Conservation (phyloP, 1,284 basidiomycete species). For the Moniliophthora roreri region DNA sequence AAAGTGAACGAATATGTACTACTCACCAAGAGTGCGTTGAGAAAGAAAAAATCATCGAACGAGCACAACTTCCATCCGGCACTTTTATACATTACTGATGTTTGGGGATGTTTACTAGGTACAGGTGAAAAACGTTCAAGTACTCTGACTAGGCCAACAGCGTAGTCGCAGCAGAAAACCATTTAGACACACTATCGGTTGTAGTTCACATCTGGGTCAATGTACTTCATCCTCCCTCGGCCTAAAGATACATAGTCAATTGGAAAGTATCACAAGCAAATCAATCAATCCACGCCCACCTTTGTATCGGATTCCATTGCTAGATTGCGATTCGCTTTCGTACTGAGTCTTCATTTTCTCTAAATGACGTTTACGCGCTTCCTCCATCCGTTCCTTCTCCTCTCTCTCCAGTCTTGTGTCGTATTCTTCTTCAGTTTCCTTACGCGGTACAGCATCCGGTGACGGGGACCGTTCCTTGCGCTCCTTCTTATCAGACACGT, state of each 20-base stretch:
- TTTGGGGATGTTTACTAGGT: too few species aligned
- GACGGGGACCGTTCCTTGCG: slow-evolving; percentile 21
- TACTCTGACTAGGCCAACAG: too few species aligned
- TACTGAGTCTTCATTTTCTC: slow-evolving; percentile 44
- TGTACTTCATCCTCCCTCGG: slow-evolving; percentile 65
- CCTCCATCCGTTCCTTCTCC: slow-evolving; percentile 60
- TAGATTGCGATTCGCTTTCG: slow-evolving; percentile 34
- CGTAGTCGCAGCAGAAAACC: too few species aligned
- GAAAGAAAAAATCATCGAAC: too few species aligned
- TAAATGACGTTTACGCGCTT: slow-evolving; percentile 45
- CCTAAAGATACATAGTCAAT: slow-evolving; percentile 31
- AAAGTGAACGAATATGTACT: neutral
- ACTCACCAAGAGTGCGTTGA: slow-evolving; percentile 11
- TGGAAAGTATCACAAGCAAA: too few species aligned
- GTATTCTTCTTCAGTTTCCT: slow-evolving; percentile 63
- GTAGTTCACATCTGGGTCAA: slow-evolving; percentile 51
- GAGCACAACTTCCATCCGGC: too few species aligned
- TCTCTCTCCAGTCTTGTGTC: slow-evolving; percentile 71
- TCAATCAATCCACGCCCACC: too few species aligned
- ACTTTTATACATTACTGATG: too few species aligned
- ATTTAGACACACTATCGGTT: neutral
- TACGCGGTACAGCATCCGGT: slow-evolving; percentile 13
- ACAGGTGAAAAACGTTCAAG: too few species aligned
- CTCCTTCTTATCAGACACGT: slow-evolving; percentile 26
- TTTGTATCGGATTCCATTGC: slow-evolving; percentile 61